Percentiles rank a stretch among this genome's conserved stretches.
Evolutionary conservation across 1,139 yeast species (phyloP).

Genomic region (Diutina siamensis): DNA sequence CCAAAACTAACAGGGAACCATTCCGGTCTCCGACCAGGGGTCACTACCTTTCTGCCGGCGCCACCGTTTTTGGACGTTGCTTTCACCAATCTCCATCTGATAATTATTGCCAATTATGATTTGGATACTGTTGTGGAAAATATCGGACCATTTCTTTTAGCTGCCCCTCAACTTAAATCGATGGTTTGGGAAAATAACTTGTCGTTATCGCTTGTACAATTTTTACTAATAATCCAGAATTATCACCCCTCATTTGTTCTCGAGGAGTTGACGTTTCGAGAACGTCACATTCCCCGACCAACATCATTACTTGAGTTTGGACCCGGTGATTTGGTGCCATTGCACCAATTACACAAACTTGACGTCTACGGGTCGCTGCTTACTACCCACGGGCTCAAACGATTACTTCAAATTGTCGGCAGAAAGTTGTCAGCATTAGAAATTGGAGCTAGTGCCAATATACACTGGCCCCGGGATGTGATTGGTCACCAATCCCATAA

Average conservation of each 20-base stretch:
- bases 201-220: background rate
- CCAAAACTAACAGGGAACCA: background rate
- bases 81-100: background rate
- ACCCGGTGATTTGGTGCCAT: background rate
- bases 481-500: background rate
- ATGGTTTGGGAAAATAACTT: background rate
- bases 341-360: background rate
- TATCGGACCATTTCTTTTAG: background rate
- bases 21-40: background rate
- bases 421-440: background rate
- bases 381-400: constrained; percentile 1
- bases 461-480: background rate
- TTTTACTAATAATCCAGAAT: background rate
- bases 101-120: constrained; percentile 1
- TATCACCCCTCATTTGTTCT: background rate
- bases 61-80: background rate
- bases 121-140: background rate
- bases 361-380: constrained; percentile 5
- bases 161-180: background rate
- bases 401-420: background rate
- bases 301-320: background rate
- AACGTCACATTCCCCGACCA: background rate
- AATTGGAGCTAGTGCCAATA: background rate
- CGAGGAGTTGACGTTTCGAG: background rate
- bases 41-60: background rate